A percentile compares a stretch with the other conserved stretches of the same genome.
Conservation (phyloP, 2,329 filamentous ascomycete genomes). For the Fusarium longipes region DNA sequence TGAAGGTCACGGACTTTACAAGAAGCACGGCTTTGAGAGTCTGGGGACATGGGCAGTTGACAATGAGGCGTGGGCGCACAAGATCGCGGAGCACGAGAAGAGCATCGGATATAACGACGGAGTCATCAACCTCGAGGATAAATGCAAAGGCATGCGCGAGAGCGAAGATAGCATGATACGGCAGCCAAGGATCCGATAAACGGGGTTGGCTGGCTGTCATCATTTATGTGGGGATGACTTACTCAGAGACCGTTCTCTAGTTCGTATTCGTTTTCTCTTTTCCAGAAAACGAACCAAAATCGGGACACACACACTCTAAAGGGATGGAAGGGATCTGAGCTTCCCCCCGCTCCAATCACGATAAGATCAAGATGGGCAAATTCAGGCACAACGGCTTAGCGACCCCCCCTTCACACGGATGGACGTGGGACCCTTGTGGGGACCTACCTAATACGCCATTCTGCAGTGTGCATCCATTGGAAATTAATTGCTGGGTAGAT, state of each 20-base stretch:
- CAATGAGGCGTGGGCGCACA: constrained; percentile 37
- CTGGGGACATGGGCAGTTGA: constrained; percentile 36
- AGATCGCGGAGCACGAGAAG: constrained; percentile 22
- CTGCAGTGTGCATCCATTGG: not conserved
- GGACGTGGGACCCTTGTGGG: constrained; percentile 35
- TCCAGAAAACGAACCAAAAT: constrained; percentile 22
- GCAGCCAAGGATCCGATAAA: constrained; percentile 20
- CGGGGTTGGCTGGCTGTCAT: not conserved
- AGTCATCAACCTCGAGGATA: constrained; percentile 8
- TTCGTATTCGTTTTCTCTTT: constrained; percentile 38
- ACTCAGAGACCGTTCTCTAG: constrained; percentile 30
- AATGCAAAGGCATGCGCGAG: constrained; percentile 33
- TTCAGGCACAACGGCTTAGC: constrained; percentile 36
- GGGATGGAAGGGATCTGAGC: constrained; percentile 5
- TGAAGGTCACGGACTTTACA: constrained; percentile 34
- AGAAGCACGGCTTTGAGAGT: constrained; percentile 27
- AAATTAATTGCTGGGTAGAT: constrained; percentile 24
- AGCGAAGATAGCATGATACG: constrained; percentile 44
- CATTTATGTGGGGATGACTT: not conserved
- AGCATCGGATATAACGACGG: constrained; percentile 25
- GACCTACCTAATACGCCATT: not conserved
- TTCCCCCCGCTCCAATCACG: constrained; percentile 37
- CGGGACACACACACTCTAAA: not conserved
- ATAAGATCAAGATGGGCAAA: constrained; percentile 42
- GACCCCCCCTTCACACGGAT: not conserved